phyloP scores from a whole-genome alignment of 805 yeast species.

The Yamadazyma akitaensis region DNA sequence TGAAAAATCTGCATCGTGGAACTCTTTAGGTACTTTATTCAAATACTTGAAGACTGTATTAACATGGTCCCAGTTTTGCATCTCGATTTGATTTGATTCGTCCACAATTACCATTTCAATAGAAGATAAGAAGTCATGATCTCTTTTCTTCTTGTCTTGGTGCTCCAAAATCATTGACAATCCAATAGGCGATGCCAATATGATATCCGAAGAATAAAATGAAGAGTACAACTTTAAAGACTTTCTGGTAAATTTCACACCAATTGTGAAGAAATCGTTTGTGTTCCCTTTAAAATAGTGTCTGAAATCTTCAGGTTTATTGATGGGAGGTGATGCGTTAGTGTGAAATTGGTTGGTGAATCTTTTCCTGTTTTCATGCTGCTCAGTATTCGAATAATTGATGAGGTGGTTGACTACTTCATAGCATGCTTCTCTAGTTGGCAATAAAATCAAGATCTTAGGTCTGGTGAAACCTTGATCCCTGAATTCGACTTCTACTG shows the following conservation, averaged over 20 bases:
- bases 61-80: constrained; percentile 93
- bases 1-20: constrained; percentile 83
- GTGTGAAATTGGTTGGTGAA: constrained; percentile 68
- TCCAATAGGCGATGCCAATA: constrained; percentile 91
- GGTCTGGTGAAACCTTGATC: constrained; percentile 98
- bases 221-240: constrained; percentile 79
- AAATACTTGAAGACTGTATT: constrained; percentile 59
- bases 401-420: constrained; percentile 63
- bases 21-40: constrained; percentile 72
- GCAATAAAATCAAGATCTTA: constrained; percentile 75
- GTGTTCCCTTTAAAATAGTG: constrained; percentile 82
- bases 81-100: constrained; percentile 78
- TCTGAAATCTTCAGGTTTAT: constrained; percentile 82
- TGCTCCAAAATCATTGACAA: constrained; percentile 70
- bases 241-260: constrained; percentile 88
- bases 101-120: constrained; percentile 81
- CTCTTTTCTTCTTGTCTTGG: constrained; percentile 51
- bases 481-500: constrained; percentile 57
- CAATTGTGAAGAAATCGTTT: constrained; percentile 86
- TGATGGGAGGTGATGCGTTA: constrained; percentile 41
- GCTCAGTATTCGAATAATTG: constrained; percentile 61
- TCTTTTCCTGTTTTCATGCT: constrained; percentile 76
- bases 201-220: constrained; percentile 79
- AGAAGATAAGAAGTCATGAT: constrained; percentile 81
- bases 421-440: constrained; percentile 78